Base-by-base conservation (phyloP, 169 alveolate genomes). In the Plasmodium falciparum region DNA sequence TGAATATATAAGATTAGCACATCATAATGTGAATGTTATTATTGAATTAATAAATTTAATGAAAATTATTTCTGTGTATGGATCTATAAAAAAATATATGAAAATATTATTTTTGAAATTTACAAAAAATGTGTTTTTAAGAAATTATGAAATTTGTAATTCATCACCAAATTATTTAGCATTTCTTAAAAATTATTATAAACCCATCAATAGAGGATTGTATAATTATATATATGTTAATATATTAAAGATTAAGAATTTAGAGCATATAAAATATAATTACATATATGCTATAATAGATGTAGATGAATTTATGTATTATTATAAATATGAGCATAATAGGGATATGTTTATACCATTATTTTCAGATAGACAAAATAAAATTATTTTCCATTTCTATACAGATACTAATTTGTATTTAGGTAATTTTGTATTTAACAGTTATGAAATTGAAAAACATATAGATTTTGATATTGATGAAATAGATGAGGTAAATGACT, bases 341-440 rank as follows among this genome's bases (percentile, higher is more conserved):
- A 78, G 61, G 26, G 89, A 78, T 26, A 78, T 78, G 89, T 78
- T 78, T 56, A 78, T 78, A 78, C 89, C 89, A 6, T 58, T 78
- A 22, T 78, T 58, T 61, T 24, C 89, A n/a, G 89, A 78, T 47
- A 49, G 70, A 29, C 89, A 78, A 8, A 78, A 78, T 17, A 78
- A 78, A 59, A 71, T 78, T n/a, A 59, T 65, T 15, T 78, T 78
- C 33, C 3, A 78, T 45, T 78, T 78, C 67, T 78, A 78, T 45
- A 78, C 89, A 45, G 89, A 78, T 61, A 17, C 52, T 7, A 61
- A 78, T 65, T 45, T 78, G 15, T 78, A 78, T 22, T 61, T 78
- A 78, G 89, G 89, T 15, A 43, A 78, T 65, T 58, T 78, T 65
- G 33, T 58, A 49, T 22, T 78, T 15, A 59, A 66, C 24, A 78